Percentiles rank a stretch among this genome's conserved stretches.
Evolutionary conservation across 805 yeast genomes (phyloP).

Genomic region (Zygosaccharomyces lentus): DNA sequence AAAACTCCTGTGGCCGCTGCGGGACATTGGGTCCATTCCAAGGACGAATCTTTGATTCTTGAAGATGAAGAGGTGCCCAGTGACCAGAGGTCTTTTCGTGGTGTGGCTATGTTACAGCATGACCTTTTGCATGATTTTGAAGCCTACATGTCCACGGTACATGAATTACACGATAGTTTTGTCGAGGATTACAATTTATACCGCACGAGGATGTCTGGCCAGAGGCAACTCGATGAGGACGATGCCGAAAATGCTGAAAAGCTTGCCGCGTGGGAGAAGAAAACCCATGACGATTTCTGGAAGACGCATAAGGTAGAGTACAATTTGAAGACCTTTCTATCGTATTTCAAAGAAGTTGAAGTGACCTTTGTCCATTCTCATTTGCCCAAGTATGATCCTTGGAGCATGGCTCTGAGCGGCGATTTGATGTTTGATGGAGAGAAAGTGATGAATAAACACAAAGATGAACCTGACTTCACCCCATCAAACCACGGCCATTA

Average conservation of each 20-base stretch:
- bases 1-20: constrained; percentile 36
- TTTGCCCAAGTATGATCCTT: constrained; percentile 40
- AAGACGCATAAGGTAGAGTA: constrained; percentile 5
- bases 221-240: not conserved
- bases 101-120: constrained; percentile 74
- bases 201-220: not conserved
- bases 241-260: not conserved
- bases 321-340: constrained; percentile 2
- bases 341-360: constrained; percentile 14
- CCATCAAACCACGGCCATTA: constrained; percentile 13
- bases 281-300: constrained; percentile 12
- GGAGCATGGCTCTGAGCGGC: constrained; percentile 17
- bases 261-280: constrained; percentile 9
- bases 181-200: not conserved
- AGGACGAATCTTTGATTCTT: constrained; percentile 8
- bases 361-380: constrained; percentile 40
- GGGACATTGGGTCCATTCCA: constrained; percentile 34
- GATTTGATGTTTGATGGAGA: constrained; percentile 21
- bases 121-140: constrained; percentile 60
- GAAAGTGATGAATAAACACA: constrained; percentile 10
- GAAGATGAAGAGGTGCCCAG: constrained; percentile 27
- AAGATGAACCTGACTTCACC: constrained; percentile 11
- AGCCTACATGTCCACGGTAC: constrained; percentile 17
- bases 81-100: constrained; percentile 40
- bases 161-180: not conserved